Percentiles rank a stretch among this genome's conserved stretches.
Evolutionary conservation across 345 rosid genomes (phyloP).

Genomic region (Raphanus sativus): DNA sequence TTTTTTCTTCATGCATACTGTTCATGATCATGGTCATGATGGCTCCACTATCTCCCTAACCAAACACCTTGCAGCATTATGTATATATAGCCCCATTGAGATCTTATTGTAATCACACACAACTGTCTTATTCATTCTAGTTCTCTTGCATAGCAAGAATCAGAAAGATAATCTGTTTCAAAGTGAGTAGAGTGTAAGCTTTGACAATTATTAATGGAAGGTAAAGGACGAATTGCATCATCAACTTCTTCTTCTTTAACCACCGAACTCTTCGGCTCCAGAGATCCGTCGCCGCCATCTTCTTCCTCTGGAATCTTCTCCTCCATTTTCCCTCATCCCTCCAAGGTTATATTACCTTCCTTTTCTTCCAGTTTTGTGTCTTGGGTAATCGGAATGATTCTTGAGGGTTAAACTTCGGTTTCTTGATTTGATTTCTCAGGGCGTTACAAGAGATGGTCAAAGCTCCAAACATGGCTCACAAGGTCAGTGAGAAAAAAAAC

Average conservation of each 20-base stretch:
- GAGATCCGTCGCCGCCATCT: constrained; percentile 48
- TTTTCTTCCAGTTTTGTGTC: neutral
- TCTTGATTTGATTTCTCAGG: constrained; percentile 42
- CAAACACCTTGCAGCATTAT: constrained; percentile 26
- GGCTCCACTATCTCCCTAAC: constrained; percentile 34
- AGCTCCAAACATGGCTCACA: constrained; percentile 53
- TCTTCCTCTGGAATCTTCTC: constrained; percentile 62
- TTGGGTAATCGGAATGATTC: constrained; percentile 11
- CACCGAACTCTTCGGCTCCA: constrained; percentile 71
- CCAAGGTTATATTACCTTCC: constrained; percentile 46
- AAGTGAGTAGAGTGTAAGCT: constrained; percentile 5
- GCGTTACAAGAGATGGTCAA: constrained; percentile 46
- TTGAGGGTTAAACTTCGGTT: constrained; percentile 14
- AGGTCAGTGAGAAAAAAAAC: constrained; percentile 39
- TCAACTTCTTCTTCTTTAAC: constrained; percentile 62
- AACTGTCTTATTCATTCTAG: constrained; percentile 21
- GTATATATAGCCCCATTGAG: constrained; percentile 35
- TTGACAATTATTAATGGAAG: constrained; percentile 48
- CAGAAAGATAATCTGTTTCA: constrained; percentile 4
- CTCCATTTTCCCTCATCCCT: constrained; percentile 71
- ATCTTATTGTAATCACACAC: constrained; percentile 18
- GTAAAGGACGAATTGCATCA: constrained; percentile 50
- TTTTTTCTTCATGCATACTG: constrained; percentile 6
- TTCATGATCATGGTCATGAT: constrained; percentile 27
- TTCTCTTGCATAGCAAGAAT: constrained; percentile 17